Evolutionary conservation across 1,284 basidiomycete species (phyloP).

Genomic region (Calocybe gambosa): DNA sequence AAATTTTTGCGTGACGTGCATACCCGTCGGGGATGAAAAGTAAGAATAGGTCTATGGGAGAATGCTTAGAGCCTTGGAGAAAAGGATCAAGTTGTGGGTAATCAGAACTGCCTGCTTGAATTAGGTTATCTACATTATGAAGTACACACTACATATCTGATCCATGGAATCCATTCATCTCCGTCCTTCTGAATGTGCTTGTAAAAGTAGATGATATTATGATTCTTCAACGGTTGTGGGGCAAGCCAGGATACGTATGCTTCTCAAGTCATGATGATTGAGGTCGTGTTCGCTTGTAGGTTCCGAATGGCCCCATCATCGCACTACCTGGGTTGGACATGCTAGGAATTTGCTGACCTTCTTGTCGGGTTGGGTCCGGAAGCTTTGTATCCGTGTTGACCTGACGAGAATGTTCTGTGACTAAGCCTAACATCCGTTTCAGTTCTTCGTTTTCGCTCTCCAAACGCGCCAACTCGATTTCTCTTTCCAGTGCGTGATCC

Average conservation of each 20-base stretch:
- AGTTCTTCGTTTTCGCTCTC: conserved; percentile 84
- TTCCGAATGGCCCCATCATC: conserved; percentile 15
- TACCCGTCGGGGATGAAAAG: no score
- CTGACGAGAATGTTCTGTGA: conserved; percentile 24
- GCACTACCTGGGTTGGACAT: conserved; percentile 15
- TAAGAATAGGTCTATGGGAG: background rate
- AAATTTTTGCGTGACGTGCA: background rate
- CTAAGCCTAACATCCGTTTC: conserved; percentile 56
- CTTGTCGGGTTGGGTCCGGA: conserved; percentile 14
- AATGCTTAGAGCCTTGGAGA: background rate
- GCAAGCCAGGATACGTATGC: background rate
- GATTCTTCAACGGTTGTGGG: background rate
- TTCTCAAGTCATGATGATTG: conserved; percentile 4
- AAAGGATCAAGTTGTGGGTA: background rate
- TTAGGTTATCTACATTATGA: background rate
- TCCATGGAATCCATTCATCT: background rate
- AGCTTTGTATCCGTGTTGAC: conserved; percentile 18
- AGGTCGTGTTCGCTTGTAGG: conserved; percentile 19
- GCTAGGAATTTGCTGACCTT: conserved; percentile 18
- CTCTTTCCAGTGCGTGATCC: conserved; percentile 80
- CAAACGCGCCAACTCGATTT: conserved; percentile 79
- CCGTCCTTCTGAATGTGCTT: background rate
- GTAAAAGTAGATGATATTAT: background rate
- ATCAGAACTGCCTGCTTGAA: background rate
- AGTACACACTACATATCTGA: background rate